phyloP scores from a whole-genome alignment of 495 filamentous ascomycete genomes.

The Podospora conica region DNA sequence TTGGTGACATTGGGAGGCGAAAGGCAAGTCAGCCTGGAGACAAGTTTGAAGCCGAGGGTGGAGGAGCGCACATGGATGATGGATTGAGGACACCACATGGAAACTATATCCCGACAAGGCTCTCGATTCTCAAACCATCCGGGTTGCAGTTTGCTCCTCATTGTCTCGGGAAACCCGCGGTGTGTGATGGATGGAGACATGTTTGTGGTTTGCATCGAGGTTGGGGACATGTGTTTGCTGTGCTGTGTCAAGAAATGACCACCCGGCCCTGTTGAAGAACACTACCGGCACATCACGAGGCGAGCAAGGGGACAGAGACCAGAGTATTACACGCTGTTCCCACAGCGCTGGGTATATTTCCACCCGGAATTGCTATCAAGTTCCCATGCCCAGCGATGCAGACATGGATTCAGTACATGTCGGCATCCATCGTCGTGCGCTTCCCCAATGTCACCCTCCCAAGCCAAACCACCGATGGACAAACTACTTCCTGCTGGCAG shows the following conservation, averaged over 20 bases:
- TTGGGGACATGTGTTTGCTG: neutral
- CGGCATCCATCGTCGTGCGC: neutral
- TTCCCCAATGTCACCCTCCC: neutral
- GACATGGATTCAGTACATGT: neutral
- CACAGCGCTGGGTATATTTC: neutral
- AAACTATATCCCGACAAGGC: too few species aligned
- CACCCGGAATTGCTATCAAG: neutral
- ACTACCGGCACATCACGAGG: neutral
- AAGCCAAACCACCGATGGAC: neutral
- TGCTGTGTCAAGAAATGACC: neutral
- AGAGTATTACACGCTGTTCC: neutral
- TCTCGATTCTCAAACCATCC: neutral
- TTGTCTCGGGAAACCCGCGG: neutral
- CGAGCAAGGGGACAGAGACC: neutral
- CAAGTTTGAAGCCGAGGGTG: too few species aligned
- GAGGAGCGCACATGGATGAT: neutral
- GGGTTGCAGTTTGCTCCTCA: neutral
- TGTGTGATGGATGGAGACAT: neutral
- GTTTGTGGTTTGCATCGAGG: neutral
- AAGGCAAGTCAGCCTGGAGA: too few species aligned
- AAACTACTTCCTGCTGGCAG: slow-evolving; percentile 24
- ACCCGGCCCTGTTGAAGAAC: too few species aligned
- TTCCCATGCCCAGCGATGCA: neutral
- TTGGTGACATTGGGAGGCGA: too few species aligned
- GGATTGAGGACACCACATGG: too few species aligned